These are phyloP conservation scores for Dendrocalamus sinicus DNA, from an alignment of 176 grass and related monocot genomes.

Conservation along the genomic window DNA sequence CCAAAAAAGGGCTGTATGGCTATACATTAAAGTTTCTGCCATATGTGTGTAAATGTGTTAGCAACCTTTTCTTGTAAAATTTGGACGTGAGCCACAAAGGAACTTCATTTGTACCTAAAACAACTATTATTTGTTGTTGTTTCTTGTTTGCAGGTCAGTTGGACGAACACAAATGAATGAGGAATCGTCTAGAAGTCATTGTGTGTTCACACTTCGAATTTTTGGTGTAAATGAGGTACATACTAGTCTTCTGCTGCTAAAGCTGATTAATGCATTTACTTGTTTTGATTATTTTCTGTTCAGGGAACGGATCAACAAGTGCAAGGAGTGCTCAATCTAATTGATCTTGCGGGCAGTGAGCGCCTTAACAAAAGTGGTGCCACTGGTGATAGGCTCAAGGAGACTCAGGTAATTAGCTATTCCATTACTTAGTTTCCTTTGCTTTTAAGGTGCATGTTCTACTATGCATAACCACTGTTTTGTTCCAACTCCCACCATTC, in stretches of 20 bases:
- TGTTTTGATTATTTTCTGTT: not conserved
- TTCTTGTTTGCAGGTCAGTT: conserved; percentile 65
- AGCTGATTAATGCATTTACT: not conserved
- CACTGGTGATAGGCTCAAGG: conserved; percentile 85
- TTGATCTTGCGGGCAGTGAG: conserved; percentile 95
- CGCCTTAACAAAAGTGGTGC: conserved; percentile 86
- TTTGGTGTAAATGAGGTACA: conserved; percentile 82
- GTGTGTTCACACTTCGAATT: conserved; percentile 88
- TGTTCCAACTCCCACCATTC: not conserved
- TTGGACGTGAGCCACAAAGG: not conserved
- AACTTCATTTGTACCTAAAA: not conserved
- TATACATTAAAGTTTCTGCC: not conserved
- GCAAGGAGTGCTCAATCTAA: conserved; percentile 88
- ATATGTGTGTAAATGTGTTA: not conserved
- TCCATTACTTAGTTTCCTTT: not conserved
- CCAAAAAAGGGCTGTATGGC: not conserved
- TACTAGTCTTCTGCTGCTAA: not conserved
- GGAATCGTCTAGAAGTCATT: conserved; percentile 92
- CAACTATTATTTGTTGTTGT: not conserved
- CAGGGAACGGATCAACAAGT: conserved; percentile 94
- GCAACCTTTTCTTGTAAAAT: not conserved
- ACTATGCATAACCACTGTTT: not conserved
- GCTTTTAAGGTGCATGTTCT: not conserved
- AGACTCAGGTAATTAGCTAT: conserved; percentile 68
- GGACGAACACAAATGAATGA: conserved; percentile 92